A percentile compares a stretch with the other conserved stretches of the same genome.
phyloP scores from a whole-genome alignment of 768 basidiomycete species.

The Boletus sp. region DNA sequence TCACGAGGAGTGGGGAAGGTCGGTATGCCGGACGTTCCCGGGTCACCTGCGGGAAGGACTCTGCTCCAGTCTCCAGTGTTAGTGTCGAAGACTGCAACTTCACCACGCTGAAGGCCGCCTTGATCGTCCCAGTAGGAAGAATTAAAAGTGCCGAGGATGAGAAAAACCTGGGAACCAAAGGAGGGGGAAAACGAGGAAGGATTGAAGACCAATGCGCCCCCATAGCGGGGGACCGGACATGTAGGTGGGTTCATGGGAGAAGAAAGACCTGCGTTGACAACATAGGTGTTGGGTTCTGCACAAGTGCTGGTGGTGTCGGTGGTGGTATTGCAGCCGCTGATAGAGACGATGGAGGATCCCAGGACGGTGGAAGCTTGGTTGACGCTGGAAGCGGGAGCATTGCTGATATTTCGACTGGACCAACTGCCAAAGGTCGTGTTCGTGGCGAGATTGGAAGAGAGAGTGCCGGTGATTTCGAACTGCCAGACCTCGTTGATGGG shows the following conservation, averaged over 20 bases:
- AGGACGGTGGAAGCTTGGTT: constrained; percentile 62
- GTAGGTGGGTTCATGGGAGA: constrained; percentile 38
- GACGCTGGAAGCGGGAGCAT: constrained; percentile 32
- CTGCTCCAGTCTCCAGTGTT: constrained; percentile 67
- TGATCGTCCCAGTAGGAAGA: constrained; percentile 65
- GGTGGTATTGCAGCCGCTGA: constrained; percentile 60
- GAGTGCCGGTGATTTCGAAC: constrained; percentile 63
- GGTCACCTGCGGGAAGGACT: constrained; percentile 74
- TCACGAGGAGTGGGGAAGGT: constrained; percentile 66
- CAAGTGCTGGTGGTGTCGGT: constrained; percentile 44
- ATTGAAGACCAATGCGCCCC: constrained; percentile 61
- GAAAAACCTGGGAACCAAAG: constrained; percentile 64
- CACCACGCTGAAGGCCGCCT: constrained; percentile 58
- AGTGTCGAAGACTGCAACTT: constrained; percentile 69
- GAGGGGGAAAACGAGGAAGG: constrained; percentile 40
- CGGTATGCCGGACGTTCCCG: constrained; percentile 41
- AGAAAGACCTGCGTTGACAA: constrained; percentile 37
- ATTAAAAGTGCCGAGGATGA: constrained; percentile 69
- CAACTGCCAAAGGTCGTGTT: constrained; percentile 54
- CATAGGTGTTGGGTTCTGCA: constrained; percentile 56
- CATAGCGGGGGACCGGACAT: constrained; percentile 68
- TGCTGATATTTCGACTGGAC: constrained; percentile 46
- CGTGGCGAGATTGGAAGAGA: constrained; percentile 63
- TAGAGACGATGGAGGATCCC: constrained; percentile 47
- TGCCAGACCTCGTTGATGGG: constrained; percentile 71